These are phyloP conservation scores for Leishmania major DNA, from an alignment of 208 protist species.

Conservation along the genomic window DNA sequence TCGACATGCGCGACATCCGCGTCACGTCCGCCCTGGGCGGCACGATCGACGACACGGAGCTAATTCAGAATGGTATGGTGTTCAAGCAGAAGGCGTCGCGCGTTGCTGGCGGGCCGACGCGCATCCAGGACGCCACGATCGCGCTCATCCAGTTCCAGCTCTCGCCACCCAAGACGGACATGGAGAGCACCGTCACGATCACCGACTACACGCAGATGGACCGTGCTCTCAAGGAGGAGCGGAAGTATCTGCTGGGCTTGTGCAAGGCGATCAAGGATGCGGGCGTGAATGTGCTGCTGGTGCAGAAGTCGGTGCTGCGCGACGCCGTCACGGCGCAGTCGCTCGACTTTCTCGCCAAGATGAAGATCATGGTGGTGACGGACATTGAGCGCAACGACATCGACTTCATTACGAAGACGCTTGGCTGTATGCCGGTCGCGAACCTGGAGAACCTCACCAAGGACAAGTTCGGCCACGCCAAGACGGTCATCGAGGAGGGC, in stretches of 20 bases:
- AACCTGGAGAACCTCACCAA: slow-evolving; percentile 95
- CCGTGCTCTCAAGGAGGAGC: slow-evolving; percentile 97
- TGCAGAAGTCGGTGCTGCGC: slow-evolving; percentile 99
- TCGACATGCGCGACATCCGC: slow-evolving; percentile 97
- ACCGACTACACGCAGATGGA: slow-evolving; percentile 98
- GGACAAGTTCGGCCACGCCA: slow-evolving; percentile 97
- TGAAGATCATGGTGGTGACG: slow-evolving; percentile 99
- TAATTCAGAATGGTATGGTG: slow-evolving; percentile 94
- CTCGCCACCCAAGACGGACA: slow-evolving; percentile 99
- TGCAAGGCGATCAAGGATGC: slow-evolving; percentile 98
- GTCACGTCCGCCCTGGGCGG: slow-evolving; percentile 94
- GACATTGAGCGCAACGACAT: slow-evolving; percentile 99
- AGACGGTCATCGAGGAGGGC: slow-evolving; percentile 94
- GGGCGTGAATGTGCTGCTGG: slow-evolving; percentile 99
- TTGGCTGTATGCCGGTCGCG: slow-evolving; percentile 97
- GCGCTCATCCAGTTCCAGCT: slow-evolving; percentile 99
- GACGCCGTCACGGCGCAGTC: slow-evolving; percentile 98
- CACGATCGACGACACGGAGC: slow-evolving; percentile 98
- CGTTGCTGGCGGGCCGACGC: slow-evolving; percentile 90
- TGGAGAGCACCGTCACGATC: slow-evolving; percentile 95
- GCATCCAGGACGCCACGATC: slow-evolving; percentile 98
- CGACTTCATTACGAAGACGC: slow-evolving; percentile 98
- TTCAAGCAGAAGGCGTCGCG: slow-evolving; percentile 95
- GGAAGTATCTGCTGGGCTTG: slow-evolving; percentile 97
- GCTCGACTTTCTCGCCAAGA: slow-evolving; percentile 99